Base-by-base conservation (phyloP, 1,139 yeast genomes). In the Pichia sp. region DNA sequence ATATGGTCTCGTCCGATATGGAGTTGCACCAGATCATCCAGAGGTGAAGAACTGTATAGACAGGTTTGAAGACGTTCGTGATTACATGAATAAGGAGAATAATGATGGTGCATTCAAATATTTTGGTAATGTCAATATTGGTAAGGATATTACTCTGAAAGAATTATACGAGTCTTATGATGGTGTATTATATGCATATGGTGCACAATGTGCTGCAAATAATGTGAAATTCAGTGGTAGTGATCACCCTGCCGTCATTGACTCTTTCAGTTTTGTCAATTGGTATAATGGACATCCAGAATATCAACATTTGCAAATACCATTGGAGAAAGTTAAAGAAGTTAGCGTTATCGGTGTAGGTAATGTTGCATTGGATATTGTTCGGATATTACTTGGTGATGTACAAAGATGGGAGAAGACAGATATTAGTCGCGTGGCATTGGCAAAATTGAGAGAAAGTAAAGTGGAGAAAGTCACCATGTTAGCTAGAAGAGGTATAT, bases 1-100 rank as follows among this genome's bases (percentile, higher is more conserved):
- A 0, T 91, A 72, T 60, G 99, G 99, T 0, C 65, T 91, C 26
- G 78, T 91, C 33, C 62, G 99, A 29, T 88, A 75, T 54, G 99
- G 99, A 1, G 97, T 91, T n/a, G 97, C 98, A 0, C 99, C 99
- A 2, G 99, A 91, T 60, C 98, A 91, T 58, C 96, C 96, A 0
- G 98, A 91, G 53, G 97, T 91, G 26, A 91, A 91, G 56, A 78
- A 77, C 44, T 82, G 93, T 52, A 87, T 86, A 56, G 93, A 83
- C 18, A 79, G 87, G 38, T 78, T 93, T 54, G 69, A 69, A 6
- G 76, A 77, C 40, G 70, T 82, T 21, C 63, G 56, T 35, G 27
- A 30, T 9, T 33, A 14, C 14, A 27, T 27, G 3, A 6, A 29
- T 3, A 13, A 13, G 1, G 35, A 32, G 3, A n/a, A n/a, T n/a